Percentiles rank a stretch among this genome's conserved stretches.
phyloP scores from a whole-genome alignment of 2,329 filamentous ascomycete genomes.

The Ustilaginoidea virens region DNA sequence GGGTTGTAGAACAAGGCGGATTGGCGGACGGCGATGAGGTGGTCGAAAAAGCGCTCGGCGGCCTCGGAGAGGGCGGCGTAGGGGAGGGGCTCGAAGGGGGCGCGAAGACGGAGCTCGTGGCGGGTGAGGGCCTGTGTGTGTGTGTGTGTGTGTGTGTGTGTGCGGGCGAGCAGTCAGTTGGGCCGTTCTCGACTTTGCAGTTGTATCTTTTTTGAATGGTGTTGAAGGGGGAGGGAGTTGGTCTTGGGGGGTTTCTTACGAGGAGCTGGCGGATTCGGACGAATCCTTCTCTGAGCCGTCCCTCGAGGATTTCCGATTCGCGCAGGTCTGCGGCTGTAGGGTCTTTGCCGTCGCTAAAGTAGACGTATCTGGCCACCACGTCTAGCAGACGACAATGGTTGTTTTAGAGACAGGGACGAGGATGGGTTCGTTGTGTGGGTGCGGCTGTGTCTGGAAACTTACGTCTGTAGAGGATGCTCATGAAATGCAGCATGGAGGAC shows the following conservation, averaged over 20 bases:
- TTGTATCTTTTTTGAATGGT: too few species aligned
- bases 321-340: conserved; percentile 35
- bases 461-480: conserved; percentile 41
- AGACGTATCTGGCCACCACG: conserved; percentile 40
- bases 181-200: too few species aligned
- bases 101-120: conserved; percentile 43
- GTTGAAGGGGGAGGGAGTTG: neutral
- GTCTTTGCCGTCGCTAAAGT: conserved; percentile 37
- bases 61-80: conserved; percentile 39
- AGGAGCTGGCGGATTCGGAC: conserved; percentile 40
- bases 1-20: conserved; percentile 42
- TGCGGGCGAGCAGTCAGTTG: neutral
- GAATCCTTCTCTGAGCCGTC: conserved; percentile 43
- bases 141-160: neutral
- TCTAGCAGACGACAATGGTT: conserved; percentile 16
- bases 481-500: conserved; percentile 41
- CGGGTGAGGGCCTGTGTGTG: conserved; percentile 29
- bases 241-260: conserved; percentile 13
- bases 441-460: conserved; percentile 5
- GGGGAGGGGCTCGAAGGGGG: conserved; percentile 38
- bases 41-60: conserved; percentile 43
- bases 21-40: conserved; percentile 40
- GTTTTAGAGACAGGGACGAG: too few species aligned
- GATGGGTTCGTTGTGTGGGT: neutral
- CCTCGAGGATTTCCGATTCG: conserved; percentile 41